Conservation (phyloP, 1,139 yeast genomes). For the Meyerozyma athensensis region DNA sequence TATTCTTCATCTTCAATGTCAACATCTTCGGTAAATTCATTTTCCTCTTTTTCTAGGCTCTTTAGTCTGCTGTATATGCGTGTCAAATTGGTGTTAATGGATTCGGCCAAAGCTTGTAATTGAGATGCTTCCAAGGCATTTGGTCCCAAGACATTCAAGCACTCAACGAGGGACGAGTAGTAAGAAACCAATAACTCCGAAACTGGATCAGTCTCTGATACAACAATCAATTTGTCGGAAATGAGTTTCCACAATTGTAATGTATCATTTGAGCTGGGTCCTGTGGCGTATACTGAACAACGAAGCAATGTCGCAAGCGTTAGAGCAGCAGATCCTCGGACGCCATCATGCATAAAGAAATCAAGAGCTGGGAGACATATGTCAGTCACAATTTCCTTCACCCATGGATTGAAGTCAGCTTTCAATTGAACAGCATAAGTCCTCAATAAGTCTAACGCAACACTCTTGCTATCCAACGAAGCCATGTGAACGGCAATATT, state of each 20-base stretch:
- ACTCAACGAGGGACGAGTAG: constrained; percentile 67
- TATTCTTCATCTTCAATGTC: constrained; percentile 81
- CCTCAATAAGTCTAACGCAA: constrained; percentile 84
- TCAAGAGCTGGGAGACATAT: constrained; percentile 85
- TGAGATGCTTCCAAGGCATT: constrained; percentile 55
- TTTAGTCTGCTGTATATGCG: constrained; percentile 72
- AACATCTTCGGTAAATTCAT: constrained; percentile 66
- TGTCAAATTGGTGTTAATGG: constrained; percentile 56
- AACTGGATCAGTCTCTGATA: constrained; percentile 73
- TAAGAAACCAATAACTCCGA: constrained; percentile 78
- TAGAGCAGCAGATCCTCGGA: constrained; percentile 83
- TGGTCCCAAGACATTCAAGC: constrained; percentile 64
- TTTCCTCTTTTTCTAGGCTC: constrained; percentile 62
- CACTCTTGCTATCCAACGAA: constrained; percentile 83
- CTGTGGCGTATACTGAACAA: constrained; percentile 63
- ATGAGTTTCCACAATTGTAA: constrained; percentile 69
- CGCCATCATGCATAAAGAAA: constrained; percentile 91
- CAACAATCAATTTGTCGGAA: constrained; percentile 62
- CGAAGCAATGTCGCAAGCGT: constrained; percentile 74
- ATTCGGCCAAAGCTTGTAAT: constrained; percentile 52
- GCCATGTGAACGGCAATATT: constrained; percentile 94
- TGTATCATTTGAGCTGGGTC: constrained; percentile 52
- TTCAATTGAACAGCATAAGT: constrained; percentile 86
- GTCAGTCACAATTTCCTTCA: constrained; percentile 69
- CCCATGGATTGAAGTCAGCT: constrained; percentile 79